Base-by-base conservation (phyloP, 192 early-diverging fungal species). In the Umbelopsis ramanniana region DNA sequence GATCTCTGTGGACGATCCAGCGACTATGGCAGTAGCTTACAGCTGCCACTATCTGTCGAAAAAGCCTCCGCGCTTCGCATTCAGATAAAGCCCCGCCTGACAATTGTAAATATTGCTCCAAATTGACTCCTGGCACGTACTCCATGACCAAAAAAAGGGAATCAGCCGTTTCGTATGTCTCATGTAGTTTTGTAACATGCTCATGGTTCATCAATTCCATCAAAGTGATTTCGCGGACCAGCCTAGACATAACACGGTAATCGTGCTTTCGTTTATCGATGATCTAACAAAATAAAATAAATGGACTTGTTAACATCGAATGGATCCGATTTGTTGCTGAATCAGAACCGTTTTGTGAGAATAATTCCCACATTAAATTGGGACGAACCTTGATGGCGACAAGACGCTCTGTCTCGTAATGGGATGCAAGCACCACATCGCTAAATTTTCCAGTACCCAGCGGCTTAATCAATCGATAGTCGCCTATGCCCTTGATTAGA, bases 171-270 rank as follows among this genome's bases (percentile, higher is more conserved):
- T 95, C 92, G 48, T 89, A 84, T 12, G 93, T 90, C 66, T 97
- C 94, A 69, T 93, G 88, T 22, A 97, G 81, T 70, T 89, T 88
- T 66, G 96, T 93, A 82, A 97, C 94, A 74, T 96, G 91, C 46
- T 92, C 92, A 72, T 97, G 96, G 55, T 95, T 84, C 7, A 98
- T 88, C 22, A 95, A 85, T 73, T 96, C 93, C 72, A 97, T 87
- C 50, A 96, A 85, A 57, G 80, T 82, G 60, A 91, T 87, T 70
- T 94, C 93, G 26, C 96, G 89, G 55, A 94, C 89, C 40, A 95
- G 84, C 21, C 95, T 84, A 23, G 77, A 74, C 50, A 87, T 73
- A 15, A 87, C 82, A 37, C 84, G 72, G 9, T 79, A 45, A 66
- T 83, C 82, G 75, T 87, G 82, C 6, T 75, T 82, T 60, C 76